Percentiles rank a stretch among this genome's conserved stretches.
phyloP scores from a whole-genome alignment of 805 yeast genomes.

The Yamadazyma sp. region DNA sequence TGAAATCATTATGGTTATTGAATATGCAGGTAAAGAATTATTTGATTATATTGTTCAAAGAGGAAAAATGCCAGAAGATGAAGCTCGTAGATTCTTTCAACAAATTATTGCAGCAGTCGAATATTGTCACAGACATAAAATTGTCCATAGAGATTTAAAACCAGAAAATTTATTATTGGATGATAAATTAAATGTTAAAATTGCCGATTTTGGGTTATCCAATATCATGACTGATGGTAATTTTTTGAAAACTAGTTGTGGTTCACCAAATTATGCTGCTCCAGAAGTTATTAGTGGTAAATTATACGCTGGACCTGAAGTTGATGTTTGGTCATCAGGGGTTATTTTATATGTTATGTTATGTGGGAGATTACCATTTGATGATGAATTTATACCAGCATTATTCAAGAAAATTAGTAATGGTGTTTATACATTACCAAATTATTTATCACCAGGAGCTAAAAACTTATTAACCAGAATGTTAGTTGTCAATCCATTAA shows the following conservation, averaged over 20 bases:
- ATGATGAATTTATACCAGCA: slow-evolving; percentile 94
- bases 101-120: slow-evolving; percentile 96
- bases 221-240: slow-evolving; percentile 98
- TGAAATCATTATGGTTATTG: slow-evolving; percentile 96
- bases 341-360: slow-evolving; percentile 93
- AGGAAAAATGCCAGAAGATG: slow-evolving; percentile 88
- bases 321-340: slow-evolving; percentile 97
- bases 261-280: slow-evolving; percentile 96
- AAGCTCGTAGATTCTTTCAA: slow-evolving; percentile 91
- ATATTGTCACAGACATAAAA: slow-evolving; percentile 93
- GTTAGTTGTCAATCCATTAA: slow-evolving; percentile 92
- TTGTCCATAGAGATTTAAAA: slow-evolving; percentile 93
- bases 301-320: slow-evolving; percentile 96
- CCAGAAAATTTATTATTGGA: slow-evolving; percentile 91
- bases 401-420: slow-evolving; percentile 87
- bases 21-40: slow-evolving; percentile 93
- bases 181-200: slow-evolving; percentile 87
- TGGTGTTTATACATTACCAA: slow-evolving; percentile 90
- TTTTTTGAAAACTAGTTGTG: slow-evolving; percentile 90
- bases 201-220: slow-evolving; percentile 93
- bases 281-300: slow-evolving; percentile 96
- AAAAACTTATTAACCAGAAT: slow-evolving; percentile 77
- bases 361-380: slow-evolving; percentile 93
- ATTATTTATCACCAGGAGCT: slow-evolving; percentile 82
- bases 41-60: slow-evolving; percentile 94